Evolutionary conservation across 176 grass and related monocot species (phyloP).

Genomic region (Musa itinerans): DNA sequence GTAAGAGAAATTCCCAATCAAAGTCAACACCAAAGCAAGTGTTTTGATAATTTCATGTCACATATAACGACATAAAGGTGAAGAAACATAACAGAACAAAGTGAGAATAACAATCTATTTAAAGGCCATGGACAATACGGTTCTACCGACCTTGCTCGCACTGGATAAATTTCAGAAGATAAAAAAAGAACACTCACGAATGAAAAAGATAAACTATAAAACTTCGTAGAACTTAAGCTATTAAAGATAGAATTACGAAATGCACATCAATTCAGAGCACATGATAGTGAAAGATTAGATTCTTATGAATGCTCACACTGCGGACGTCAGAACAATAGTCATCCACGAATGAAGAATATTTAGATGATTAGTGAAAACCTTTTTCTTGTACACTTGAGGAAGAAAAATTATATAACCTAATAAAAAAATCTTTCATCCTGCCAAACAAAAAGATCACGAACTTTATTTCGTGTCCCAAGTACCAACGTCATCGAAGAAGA

Average conservation of each 20-base stretch:
- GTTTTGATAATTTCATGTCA: slow-evolving; percentile 12
- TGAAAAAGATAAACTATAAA: neutral
- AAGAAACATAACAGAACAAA: slow-evolving; percentile 18
- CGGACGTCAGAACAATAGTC: neutral
- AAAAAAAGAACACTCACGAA: neutral
- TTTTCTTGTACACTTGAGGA: neutral
- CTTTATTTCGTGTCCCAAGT: neutral
- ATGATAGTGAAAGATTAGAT: neutral
- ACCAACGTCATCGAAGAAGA: neutral
- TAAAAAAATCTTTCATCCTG: neutral
- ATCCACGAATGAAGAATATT: neutral
- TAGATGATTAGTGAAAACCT: neutral
- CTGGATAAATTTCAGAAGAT: neutral
- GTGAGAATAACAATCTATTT: slow-evolving; percentile 14
- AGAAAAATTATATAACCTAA: neutral
- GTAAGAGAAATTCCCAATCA: slow-evolving; percentile 29
- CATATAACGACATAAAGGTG: slow-evolving; percentile 27
- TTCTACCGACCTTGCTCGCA: slow-evolving; percentile 35
- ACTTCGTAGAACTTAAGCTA: neutral
- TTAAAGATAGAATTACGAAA: too few species aligned
- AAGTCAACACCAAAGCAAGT: slow-evolving; percentile 18
- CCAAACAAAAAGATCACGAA: neutral
- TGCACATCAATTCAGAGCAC: neutral
- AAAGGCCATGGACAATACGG: neutral
- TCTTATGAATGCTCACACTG: neutral